A percentile compares a stretch with the other conserved stretches of the same genome.
Evolutionary conservation across 208 protist species (phyloP).

Genomic region (Borovskyia barvae): DNA sequence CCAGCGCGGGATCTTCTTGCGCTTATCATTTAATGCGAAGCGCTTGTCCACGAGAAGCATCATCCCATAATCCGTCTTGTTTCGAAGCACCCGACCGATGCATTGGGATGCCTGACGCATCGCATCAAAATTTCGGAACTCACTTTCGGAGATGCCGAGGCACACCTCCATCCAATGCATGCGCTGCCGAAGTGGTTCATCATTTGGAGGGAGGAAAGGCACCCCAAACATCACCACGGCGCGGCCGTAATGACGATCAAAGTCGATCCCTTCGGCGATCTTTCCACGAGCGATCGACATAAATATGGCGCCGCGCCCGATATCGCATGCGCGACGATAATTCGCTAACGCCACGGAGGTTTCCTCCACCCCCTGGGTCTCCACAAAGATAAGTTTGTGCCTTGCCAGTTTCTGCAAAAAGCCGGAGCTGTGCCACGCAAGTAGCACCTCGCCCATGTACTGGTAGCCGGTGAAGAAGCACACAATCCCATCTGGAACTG

Average conservation of each 20-base stretch:
- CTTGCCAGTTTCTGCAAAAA: conserved; percentile 92
- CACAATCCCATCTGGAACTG: conserved; percentile 98
- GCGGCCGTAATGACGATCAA: conserved; percentile 97
- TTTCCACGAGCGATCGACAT: conserved; percentile 97
- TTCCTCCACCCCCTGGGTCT: conserved; percentile 97
- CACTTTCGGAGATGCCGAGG: conserved; percentile 94
- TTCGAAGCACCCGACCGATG: conserved; percentile 98
- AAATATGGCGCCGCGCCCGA: conserved; percentile 98
- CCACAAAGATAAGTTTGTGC: conserved; percentile 99
- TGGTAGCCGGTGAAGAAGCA: conserved; percentile 97
- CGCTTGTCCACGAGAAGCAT: conserved; percentile 98
- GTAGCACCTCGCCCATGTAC: conserved; percentile 94
- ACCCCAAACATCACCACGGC: conserved; percentile 98
- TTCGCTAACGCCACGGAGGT: conserved; percentile 97
- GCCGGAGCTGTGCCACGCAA: conserved; percentile 90
- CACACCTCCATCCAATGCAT: conserved; percentile 97
- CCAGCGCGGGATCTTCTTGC: conserved; percentile 91
- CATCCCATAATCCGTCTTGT: conserved; percentile 99
- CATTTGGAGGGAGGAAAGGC: conserved; percentile 94
- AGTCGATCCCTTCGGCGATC: conserved; percentile 99
- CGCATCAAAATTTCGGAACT: conserved; percentile 98
- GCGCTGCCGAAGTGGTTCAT: conserved; percentile 92
- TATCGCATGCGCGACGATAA: conserved; percentile 97
- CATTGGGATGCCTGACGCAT: conserved; percentile 99
- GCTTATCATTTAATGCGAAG: conserved; percentile 95